Percentiles rank a stretch among this genome's conserved stretches.
Conservation (phyloP, 805 yeast genomes). For the Yarrowia alimentaria region DNA sequence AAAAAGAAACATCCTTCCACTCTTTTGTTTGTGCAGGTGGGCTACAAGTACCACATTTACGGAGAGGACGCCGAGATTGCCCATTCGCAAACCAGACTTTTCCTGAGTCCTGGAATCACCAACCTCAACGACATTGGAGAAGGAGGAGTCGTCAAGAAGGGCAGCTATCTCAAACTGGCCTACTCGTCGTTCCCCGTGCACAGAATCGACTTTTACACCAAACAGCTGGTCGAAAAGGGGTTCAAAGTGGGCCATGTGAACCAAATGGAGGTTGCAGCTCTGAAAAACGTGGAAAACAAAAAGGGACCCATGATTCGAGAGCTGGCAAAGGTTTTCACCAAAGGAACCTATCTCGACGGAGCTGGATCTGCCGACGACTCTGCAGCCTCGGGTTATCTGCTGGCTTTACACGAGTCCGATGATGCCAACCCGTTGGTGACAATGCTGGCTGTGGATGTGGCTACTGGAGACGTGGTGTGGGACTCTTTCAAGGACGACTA, state of each 20-base stretch:
- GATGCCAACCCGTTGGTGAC: slow-evolving; percentile 26
- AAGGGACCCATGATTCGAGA: slow-evolving; percentile 63
- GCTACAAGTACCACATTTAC: slow-evolving; percentile 84
- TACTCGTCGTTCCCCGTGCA: slow-evolving; percentile 83
- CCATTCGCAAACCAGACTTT: slow-evolving; percentile 55
- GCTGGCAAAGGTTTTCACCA: slow-evolving; percentile 70
- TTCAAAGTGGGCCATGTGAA: slow-evolving; percentile 82
- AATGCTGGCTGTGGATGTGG: slow-evolving; percentile 64
- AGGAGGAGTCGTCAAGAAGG: slow-evolving; percentile 37
- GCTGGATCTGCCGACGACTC: slow-evolving; percentile 39
- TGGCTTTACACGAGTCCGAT: slow-evolving; percentile 31
- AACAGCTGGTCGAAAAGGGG: slow-evolving; percentile 68
- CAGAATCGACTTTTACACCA: slow-evolving; percentile 71
- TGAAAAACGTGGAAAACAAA: slow-evolving; percentile 58
- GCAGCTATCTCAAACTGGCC: slow-evolving; percentile 61
- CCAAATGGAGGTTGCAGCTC: slow-evolving; percentile 77
- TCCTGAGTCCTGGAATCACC: slow-evolving; percentile 68
- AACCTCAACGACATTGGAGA: slow-evolving; percentile 50
- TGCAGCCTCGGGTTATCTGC: slow-evolving; percentile 34
- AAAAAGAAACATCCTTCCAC: slow-evolving; percentile 63
- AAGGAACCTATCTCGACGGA: slow-evolving; percentile 80
- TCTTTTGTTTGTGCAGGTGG: slow-evolving; percentile 78
- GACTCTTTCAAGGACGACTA: slow-evolving; percentile 67
- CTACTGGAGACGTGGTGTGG: slow-evolving; percentile 71
- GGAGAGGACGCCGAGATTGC: slow-evolving; percentile 81